Conservation (phyloP, 2,329 filamentous ascomycete species). For the Zasmidium cellare region DNA sequence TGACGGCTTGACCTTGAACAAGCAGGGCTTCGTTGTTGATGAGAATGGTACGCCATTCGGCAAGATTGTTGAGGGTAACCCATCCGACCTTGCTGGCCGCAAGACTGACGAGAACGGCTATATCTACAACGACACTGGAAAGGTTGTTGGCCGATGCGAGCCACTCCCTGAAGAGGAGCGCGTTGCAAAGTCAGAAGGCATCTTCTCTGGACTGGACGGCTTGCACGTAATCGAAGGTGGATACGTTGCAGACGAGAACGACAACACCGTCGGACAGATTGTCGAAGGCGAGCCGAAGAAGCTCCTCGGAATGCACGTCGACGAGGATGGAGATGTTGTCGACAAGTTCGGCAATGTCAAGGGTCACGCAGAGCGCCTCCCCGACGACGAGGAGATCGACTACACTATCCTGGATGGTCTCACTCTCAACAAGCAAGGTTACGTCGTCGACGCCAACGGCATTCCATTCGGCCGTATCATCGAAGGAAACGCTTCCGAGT, state of each 20-base stretch:
- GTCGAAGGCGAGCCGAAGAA: conserved; percentile 61
- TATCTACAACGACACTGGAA: conserved; percentile 58
- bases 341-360: conserved; percentile 64
- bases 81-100: conserved; percentile 57
- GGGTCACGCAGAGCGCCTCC: conserved; percentile 59
- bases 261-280: conserved; percentile 61
- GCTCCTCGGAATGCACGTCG: conserved; percentile 59
- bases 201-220: conserved; percentile 66
- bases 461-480: conserved; percentile 58
- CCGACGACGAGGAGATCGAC: conserved; percentile 47
- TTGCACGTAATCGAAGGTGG: conserved; percentile 69
- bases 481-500: conserved; percentile 57
- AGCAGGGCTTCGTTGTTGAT: conserved; percentile 60
- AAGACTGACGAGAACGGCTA: conserved; percentile 57
- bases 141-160: conserved; percentile 59
- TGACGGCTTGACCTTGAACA: conserved; percentile 64
- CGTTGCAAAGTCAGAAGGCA: conserved; percentile 60
- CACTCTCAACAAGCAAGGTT: conserved; percentile 59
- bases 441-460: conserved; percentile 54
- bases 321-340: conserved; percentile 63
- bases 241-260: conserved; percentile 75
- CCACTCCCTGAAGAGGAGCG: conserved; percentile 59
- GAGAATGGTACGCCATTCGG: conserved; percentile 56
- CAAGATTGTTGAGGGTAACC: conserved; percentile 57
- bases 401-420: conserved; percentile 56